These are phyloP conservation scores for Lipomyces chichibuensis DNA, from an alignment of 805 yeast species.

Conservation along the genomic window DNA sequence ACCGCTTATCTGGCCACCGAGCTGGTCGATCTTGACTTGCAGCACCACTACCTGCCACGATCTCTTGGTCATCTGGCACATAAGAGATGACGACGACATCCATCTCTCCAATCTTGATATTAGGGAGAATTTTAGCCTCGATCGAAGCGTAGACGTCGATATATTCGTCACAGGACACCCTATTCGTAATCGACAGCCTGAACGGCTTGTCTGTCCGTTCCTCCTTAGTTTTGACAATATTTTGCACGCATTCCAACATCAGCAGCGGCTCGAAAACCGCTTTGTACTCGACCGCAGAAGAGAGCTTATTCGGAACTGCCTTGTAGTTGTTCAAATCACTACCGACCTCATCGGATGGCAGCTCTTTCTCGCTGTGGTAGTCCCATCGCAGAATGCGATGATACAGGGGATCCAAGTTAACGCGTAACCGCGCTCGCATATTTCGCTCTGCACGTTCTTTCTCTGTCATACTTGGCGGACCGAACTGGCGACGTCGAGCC, in stretches of 20 bases:
- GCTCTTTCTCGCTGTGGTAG: slow-evolving; percentile 58
- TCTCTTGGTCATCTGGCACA: slow-evolving; percentile 47
- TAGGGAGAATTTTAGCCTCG: slow-evolving; percentile 55
- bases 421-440: slow-evolving; percentile 78
- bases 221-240: slow-evolving; percentile 71
- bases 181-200: slow-evolving; percentile 69
- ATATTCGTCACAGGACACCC: slow-evolving; percentile 82
- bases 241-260: slow-evolving; percentile 92
- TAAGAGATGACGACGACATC: slow-evolving; percentile 72
- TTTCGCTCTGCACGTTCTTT: slow-evolving; percentile 67
- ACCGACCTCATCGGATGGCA: slow-evolving; percentile 56
- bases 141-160: slow-evolving; percentile 82
- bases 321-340: slow-evolving; percentile 46
- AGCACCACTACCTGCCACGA: slow-evolving; percentile 2
- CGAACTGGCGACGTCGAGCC: slow-evolving; percentile 10
- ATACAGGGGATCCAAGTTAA: slow-evolving; percentile 77
- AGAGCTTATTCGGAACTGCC: slow-evolving; percentile 60
- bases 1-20: slow-evolving; percentile 30
- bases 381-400: slow-evolving; percentile 74
- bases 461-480: slow-evolving; percentile 44
- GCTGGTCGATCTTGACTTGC: slow-evolving; percentile 12
- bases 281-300: slow-evolving; percentile 65
- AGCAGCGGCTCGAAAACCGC: slow-evolving; percentile 76
- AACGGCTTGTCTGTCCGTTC: slow-evolving; percentile 65
- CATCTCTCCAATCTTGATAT: slow-evolving; percentile 65